These are phyloP conservation scores for Eustoma russellianum DNA, from an alignment of 257 asterid species.

Conservation along the genomic window DNA sequence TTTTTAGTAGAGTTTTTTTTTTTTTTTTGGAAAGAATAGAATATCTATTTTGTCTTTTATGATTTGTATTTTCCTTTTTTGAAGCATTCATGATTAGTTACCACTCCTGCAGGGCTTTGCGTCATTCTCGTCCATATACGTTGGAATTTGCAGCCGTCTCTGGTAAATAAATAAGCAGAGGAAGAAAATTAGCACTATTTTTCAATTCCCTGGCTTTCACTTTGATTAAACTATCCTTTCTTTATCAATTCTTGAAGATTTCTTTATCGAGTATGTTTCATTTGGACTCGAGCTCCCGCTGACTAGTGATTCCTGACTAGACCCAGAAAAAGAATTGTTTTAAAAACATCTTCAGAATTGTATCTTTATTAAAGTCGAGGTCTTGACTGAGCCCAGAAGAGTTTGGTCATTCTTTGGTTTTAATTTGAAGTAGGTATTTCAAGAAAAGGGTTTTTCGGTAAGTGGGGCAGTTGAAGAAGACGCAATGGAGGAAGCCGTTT, in stretches of 20 bases:
- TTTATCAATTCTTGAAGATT: no score
- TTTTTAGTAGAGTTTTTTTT: no score
- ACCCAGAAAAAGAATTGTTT: neutral
- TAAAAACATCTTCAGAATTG: neutral
- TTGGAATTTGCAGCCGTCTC: no score
- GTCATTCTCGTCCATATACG: no score
- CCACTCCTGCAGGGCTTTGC: no score
- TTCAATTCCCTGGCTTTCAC: neutral
- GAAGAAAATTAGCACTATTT: neutral
- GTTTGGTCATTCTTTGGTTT: neutral
- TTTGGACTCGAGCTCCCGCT: neutral
- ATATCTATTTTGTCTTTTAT: no score
- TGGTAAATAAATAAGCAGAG: neutral
- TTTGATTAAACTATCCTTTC: no score
- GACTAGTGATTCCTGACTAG: neutral
- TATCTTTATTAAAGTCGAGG: neutral
- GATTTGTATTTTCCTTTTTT: no score
- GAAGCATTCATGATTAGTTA: no score
- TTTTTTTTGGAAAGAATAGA: no score
- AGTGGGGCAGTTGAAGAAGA: neutral
- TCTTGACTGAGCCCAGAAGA: neutral
- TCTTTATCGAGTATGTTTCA: neutral
- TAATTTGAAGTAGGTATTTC: neutral
- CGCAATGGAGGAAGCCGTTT: slow-evolving; percentile 51
- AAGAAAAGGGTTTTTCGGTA: neutral